Percentiles rank a stretch among this genome's conserved stretches.
Evolutionary conservation across 257 asterid species (phyloP).

Genomic region (Jasminum sambac): DNA sequence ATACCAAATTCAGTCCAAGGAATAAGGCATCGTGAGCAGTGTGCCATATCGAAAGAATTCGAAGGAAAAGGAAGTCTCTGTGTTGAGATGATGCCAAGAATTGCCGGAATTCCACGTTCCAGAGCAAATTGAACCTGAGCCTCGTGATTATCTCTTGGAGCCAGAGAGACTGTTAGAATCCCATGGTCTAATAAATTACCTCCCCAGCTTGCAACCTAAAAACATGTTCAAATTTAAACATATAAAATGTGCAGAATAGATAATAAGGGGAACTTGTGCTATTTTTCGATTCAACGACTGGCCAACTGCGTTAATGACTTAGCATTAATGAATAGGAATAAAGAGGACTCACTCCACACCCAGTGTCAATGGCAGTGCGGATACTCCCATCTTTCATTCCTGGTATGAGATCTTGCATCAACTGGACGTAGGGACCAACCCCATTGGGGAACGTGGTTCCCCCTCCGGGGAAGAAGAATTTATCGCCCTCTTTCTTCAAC

Average conservation of each 20-base stretch:
- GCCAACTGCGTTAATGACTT: not conserved
- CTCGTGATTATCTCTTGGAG: conserved; percentile 64
- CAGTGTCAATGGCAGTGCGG: conserved; percentile 60
- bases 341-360: conserved; percentile 56
- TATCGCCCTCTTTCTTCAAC: conserved; percentile 59
- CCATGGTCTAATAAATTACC: conserved; percentile 54
- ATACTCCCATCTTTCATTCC: conserved; percentile 54
- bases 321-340: not conserved
- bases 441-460: conserved; percentile 64
- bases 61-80: conserved; percentile 61
- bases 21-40: conserved; percentile 61
- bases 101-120: conserved; percentile 65
- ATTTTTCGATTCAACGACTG: not conserved
- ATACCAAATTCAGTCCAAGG: conserved; percentile 62
- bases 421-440: conserved; percentile 41
- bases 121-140: conserved; percentile 67
- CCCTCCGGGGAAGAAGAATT: conserved; percentile 57
- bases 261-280: not conserved
- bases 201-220: conserved; percentile 65
- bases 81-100: conserved; percentile 53
- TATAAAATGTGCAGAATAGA: not conserved
- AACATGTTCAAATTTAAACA: not conserved
- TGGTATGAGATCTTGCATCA: conserved; percentile 50
- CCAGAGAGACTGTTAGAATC: conserved; percentile 54
- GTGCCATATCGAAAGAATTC: conserved; percentile 59